Base-by-base conservation (phyloP, 2,329 filamentous ascomycete genomes). In the Ophiocordyceps australis region DNA sequence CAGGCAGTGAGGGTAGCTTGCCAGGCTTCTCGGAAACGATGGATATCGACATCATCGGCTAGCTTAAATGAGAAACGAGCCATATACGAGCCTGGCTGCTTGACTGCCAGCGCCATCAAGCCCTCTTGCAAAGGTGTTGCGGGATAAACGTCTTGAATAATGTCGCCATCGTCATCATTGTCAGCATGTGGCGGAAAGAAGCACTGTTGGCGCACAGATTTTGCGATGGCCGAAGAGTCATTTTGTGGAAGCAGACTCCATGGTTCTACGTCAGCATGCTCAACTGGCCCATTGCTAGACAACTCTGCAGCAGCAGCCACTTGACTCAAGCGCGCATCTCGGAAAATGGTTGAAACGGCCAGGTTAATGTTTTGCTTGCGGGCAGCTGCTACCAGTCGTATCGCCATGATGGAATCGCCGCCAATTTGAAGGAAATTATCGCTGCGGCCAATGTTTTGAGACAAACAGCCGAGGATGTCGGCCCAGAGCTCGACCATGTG, bases 381-480 rank as follows among this genome's bases (percentile, higher is more conserved):
- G 5, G 28, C 19, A 8, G 16, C n/a, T 7, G 24, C 15, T 7
- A 29, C 28, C 8, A 35, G 23, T 4, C 20, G 27, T 23, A 57
- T 56, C 12, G 52, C 50, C 0, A 34, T 36, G 14, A 56, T 51
- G 8, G 52, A 55, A 26, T 57, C 52, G 7, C 53, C 54, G 5
- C 52, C 52, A 4, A 54, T 35, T n/a, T 36, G 35, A 24, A 55
- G 40, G 33, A 56, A 56, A 34, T 39, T 41, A 30, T 46, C 41
- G 7, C 45, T 37, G 3, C 38, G 27, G 11, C 38, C 34, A 30
- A 55, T 39, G 5, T 42, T 39, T 1, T 38, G 38, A 1, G 41
- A 28, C 0, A 43, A 38, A 12, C 54, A 31, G 26, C 49, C 46
- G 12, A 60, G 39, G 0, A 56, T 45, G 21, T 46, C 38, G 3